These are phyloP conservation scores for Tylopilus balloui DNA, from an alignment of 768 basidiomycete species.

Conservation along the genomic window DNA sequence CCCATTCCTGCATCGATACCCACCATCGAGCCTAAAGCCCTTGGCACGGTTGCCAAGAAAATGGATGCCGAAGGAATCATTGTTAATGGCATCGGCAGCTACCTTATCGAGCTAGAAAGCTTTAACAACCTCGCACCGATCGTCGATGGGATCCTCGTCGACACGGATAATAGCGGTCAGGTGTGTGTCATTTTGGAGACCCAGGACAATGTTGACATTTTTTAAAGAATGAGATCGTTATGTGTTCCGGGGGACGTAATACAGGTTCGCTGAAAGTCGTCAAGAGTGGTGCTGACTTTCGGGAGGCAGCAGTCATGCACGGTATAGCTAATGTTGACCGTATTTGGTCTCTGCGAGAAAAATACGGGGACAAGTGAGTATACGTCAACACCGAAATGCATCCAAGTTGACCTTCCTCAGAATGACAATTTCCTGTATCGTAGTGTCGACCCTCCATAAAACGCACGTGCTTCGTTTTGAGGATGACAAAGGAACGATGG, in stretches of 20 bases:
- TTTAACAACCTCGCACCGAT: slow-evolving; percentile 83
- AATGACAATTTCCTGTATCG: slow-evolving; percentile 52
- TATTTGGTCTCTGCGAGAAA: slow-evolving; percentile 57
- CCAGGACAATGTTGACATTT: not conserved
- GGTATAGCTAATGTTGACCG: slow-evolving; percentile 53
- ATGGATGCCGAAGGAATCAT: slow-evolving; percentile 40
- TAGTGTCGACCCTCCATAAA: slow-evolving; percentile 55
- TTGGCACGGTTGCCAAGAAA: slow-evolving; percentile 39
- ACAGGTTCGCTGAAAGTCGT: slow-evolving; percentile 75
- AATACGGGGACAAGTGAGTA: slow-evolving; percentile 48
- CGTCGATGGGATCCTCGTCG: slow-evolving; percentile 71
- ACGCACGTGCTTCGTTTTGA: slow-evolving; percentile 54
- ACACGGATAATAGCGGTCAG: slow-evolving; percentile 67
- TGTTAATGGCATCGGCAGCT: slow-evolving; percentile 50
- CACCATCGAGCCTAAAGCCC: slow-evolving; percentile 35
- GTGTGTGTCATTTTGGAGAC: slow-evolving; percentile 33
- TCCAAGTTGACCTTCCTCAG: not conserved
- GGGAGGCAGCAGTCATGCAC: slow-evolving; percentile 54
- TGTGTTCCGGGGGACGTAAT: slow-evolving; percentile 78
- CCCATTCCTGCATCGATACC: slow-evolving; percentile 48
- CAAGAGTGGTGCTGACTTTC: slow-evolving; percentile 77
- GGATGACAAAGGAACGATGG: slow-evolving; percentile 10
- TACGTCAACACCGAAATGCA: not conserved
- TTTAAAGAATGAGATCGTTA: slow-evolving; percentile 69
- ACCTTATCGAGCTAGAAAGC: slow-evolving; percentile 55